Evolutionary conservation across 768 basidiomycete genomes (phyloP), one percentile per base, ranked within the genome.

Genomic region (Pisolithus microcarpus): DNA sequence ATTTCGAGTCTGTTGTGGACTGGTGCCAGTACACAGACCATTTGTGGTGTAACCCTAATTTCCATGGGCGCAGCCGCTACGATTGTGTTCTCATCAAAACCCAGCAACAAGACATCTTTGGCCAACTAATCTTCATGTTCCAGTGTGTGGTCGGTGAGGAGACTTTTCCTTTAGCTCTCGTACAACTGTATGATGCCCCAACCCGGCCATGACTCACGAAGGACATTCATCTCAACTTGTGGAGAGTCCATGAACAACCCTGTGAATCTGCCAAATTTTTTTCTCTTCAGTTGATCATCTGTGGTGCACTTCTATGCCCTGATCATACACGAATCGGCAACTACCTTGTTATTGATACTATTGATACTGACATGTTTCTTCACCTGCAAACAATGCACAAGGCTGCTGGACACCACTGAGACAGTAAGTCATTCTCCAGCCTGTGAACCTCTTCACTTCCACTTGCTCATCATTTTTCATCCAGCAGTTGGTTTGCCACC

Each of bases 331-430:
- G 21, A 4, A 4, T 23, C 21, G 21, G 21, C 21, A 4, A 23
- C 21, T 23, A 23, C 21, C 21, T 23, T 23, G 21, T 23, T 23
- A 23, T 23, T 4, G 21, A 23, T 23, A 23, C 21, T 23, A 23
- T 65, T 11, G 65, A 70, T 55, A 40, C 48, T n/a, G 67, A 70
- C 47, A 65, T 68, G 63, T 66, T 62, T 23, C 21, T 23, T 23
- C 21, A 4, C 21, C 2, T 23, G 4, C 21, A 23, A 23, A 23
- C 21, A 23, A 23, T 23, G 21, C 21, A 23, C 21, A 23, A 23
- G 21, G 21, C 21, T 23, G 21, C 21, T 23, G 21, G 21, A 23
- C 21, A 23, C 21, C 21, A 23, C 21, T 23, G 21, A 23, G 21
- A 23, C 21, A 23, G 21, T 23, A 23, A 23, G 21, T 23, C 21